Evolutionary conservation across 371 early-diverging fungal genomes (phyloP).

Genomic region (Mucor piriformis): DNA sequence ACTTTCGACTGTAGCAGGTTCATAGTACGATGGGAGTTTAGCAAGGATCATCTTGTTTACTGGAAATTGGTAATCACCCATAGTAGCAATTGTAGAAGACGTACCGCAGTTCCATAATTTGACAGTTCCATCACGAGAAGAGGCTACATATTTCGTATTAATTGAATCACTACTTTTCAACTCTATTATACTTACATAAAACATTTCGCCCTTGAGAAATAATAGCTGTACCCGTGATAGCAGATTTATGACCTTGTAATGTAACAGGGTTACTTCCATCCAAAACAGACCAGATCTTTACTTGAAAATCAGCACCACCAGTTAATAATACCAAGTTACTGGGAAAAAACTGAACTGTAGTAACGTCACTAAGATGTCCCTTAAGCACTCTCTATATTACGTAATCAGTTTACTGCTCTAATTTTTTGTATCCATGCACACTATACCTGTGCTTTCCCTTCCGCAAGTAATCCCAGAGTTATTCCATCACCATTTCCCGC

Average conservation of each 20-base stretch:
- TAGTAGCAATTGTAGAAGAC: constrained; percentile 39
- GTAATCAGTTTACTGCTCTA: neutral
- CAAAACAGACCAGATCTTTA: constrained; percentile 74
- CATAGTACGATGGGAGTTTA: constrained; percentile 26
- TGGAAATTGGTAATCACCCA: constrained; percentile 30
- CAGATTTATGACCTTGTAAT: constrained; percentile 70
- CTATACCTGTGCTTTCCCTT: constrained; percentile 48
- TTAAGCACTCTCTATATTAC: constrained; percentile 45
- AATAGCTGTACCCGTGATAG: constrained; percentile 60
- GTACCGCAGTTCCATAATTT: constrained; percentile 63
- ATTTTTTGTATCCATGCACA: neutral
- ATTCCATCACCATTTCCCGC: constrained; percentile 45
- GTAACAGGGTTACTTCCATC: constrained; percentile 80
- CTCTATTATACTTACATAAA: constrained; percentile 45
- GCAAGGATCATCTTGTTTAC: constrained; percentile 44
- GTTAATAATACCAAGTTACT: constrained; percentile 75
- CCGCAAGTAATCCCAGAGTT: constrained; percentile 41
- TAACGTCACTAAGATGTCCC: constrained; percentile 72
- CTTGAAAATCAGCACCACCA: constrained; percentile 69
- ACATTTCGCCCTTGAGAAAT: constrained; percentile 60
- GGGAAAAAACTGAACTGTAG: constrained; percentile 71
- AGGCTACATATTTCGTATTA: constrained; percentile 39
- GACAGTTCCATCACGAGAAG: constrained; percentile 59
- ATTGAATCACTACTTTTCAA: no score
- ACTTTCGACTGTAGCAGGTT: constrained; percentile 14